Evolutionary conservation across 1,284 basidiomycete genomes (phyloP).

Genomic region (Hemileccinum hortonii): DNA sequence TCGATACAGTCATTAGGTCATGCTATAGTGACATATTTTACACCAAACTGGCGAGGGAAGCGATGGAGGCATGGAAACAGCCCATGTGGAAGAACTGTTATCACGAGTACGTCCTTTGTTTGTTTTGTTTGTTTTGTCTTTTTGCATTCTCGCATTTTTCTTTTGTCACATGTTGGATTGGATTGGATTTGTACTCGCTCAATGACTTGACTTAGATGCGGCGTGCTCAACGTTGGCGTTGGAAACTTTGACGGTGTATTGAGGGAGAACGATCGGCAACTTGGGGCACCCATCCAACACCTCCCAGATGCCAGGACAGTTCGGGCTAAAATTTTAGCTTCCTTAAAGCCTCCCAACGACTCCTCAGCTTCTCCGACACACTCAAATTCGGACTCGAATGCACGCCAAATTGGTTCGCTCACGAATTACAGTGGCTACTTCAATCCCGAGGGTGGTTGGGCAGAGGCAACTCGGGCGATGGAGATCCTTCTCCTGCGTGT

Average conservation of each 20-base stretch:
- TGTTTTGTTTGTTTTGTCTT: not conserved
- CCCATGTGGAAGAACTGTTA: slow-evolving; percentile 72
- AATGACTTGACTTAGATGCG: slow-evolving; percentile 16
- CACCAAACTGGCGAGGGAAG: slow-evolving; percentile 65
- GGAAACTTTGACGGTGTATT: slow-evolving; percentile 36
- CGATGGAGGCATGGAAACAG: slow-evolving; percentile 71
- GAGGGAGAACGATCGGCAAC: slow-evolving; percentile 56
- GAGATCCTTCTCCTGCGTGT: slow-evolving; percentile 59
- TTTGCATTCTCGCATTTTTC: too few species aligned
- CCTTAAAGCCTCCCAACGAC: slow-evolving; percentile 11
- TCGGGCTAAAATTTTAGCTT: slow-evolving; percentile 28
- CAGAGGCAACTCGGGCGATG: slow-evolving; percentile 71
- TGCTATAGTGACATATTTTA: slow-evolving; percentile 73
- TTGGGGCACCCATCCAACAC: slow-evolving; percentile 49
- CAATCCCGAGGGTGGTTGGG: slow-evolving; percentile 86
- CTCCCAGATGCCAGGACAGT: slow-evolving; percentile 35
- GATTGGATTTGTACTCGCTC: not conserved
- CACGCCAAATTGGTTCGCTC: slow-evolving; percentile 29
- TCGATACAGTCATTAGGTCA: slow-evolving; percentile 60
- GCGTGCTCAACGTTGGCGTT: slow-evolving; percentile 24
- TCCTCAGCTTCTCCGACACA: not conserved
- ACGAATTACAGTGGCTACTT: slow-evolving; percentile 53
- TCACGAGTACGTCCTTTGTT: slow-evolving; percentile 63
- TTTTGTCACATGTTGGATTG: too few species aligned
- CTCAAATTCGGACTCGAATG: slow-evolving; percentile 12